Evolutionary conservation across 2,329 filamentous ascomycete species (phyloP).

Genomic region (Epichloe scottii): DNA sequence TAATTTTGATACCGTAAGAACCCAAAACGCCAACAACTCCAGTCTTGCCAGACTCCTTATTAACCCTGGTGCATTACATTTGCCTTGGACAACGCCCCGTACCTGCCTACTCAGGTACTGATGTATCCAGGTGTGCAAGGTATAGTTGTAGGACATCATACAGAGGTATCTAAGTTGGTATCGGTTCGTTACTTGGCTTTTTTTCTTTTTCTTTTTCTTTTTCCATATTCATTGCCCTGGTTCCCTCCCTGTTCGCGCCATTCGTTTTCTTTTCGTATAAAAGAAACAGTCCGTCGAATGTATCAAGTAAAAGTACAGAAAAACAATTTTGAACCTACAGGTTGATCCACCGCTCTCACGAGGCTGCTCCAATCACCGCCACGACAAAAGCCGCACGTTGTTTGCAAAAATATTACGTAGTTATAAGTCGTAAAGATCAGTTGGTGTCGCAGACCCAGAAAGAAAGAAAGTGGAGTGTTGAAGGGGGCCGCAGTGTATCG

Average conservation of each 20-base stretch:
- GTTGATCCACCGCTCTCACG: neutral
- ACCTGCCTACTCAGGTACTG: neutral
- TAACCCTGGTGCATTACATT: neutral
- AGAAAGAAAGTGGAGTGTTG: neutral
- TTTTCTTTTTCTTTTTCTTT: neutral
- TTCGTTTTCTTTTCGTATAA: neutral
- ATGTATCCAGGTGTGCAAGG: neutral
- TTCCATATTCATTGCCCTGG: neutral
- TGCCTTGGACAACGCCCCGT: neutral
- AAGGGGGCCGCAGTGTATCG: neutral
- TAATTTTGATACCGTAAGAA: neutral
- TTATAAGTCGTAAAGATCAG: neutral
- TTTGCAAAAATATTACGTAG: neutral
- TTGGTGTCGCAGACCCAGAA: neutral
- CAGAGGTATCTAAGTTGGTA: neutral
- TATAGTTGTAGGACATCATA: neutral
- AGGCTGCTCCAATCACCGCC: neutral
- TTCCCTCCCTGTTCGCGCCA: neutral
- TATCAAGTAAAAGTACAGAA: neutral
- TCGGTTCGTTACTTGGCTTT: neutral
- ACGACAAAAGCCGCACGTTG: neutral
- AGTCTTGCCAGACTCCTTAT: neutral
- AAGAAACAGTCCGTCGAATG: neutral
- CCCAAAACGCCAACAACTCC: slow-evolving; percentile 3
- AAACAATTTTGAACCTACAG: neutral